Evolutionary conservation across 2,329 filamentous ascomycete genomes (phyloP).

Genomic region (Akanthomyces dipterigenus): DNA sequence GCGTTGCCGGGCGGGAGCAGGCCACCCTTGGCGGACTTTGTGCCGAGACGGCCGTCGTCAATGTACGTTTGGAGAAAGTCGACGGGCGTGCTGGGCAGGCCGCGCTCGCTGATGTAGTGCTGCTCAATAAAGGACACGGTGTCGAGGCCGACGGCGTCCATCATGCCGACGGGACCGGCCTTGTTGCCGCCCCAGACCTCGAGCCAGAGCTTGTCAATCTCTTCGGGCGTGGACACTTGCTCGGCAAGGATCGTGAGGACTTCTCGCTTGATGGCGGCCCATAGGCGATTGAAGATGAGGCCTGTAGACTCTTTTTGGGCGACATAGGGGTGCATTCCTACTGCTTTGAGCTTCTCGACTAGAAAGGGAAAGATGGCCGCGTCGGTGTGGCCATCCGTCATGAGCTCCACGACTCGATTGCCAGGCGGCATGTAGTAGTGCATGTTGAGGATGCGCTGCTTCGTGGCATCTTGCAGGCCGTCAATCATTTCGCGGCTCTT

Average conservation of each 20-base stretch:
- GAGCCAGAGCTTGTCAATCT: conserved; percentile 42
- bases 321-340: conserved; percentile 33
- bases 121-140: conserved; percentile 47
- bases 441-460: conserved; percentile 38
- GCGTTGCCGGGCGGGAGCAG: conserved; percentile 25
- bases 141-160: conserved; percentile 46
- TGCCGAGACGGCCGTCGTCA: conserved; percentile 38
- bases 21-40: conserved; percentile 35
- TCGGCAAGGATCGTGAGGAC: conserved; percentile 41
- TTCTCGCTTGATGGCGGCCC: conserved; percentile 51
- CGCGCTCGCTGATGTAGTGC: conserved; percentile 45
- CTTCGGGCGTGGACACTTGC: conserved; percentile 39
- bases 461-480: conserved; percentile 31
- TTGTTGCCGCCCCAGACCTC: conserved; percentile 24
- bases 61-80: conserved; percentile 41
- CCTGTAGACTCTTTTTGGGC: conserved; percentile 44
- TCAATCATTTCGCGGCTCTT: conserved; percentile 42
- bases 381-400: conserved; percentile 42
- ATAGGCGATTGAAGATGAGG: conserved; percentile 49
- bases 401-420: conserved; percentile 44
- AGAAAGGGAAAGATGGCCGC: conserved; percentile 38
- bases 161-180: conserved; percentile 22
- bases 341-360: conserved; percentile 30
- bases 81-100: conserved; percentile 33
- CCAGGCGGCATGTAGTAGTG: conserved; percentile 45